These are phyloP conservation scores for Candida tunisiensis DNA, from an alignment of 1,139 yeast genomes.

Conservation along the genomic window DNA sequence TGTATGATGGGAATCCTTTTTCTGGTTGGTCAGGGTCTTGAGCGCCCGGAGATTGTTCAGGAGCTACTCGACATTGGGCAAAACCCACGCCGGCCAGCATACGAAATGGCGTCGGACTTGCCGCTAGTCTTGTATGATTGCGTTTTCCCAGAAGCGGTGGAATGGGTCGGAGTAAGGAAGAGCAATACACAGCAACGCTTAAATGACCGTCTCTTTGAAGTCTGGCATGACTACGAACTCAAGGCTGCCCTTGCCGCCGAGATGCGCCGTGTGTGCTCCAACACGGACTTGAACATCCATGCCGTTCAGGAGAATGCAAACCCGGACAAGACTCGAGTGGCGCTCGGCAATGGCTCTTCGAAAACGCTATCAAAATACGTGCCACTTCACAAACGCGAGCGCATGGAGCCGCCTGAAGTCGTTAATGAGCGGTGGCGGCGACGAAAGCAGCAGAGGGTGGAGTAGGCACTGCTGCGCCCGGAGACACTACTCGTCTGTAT, in stretches of 20 bases:
- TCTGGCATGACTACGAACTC: constrained; percentile 19
- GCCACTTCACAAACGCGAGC: constrained; percentile 39
- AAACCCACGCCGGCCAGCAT: constrained; percentile 58
- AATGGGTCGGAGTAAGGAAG: constrained; percentile 44
- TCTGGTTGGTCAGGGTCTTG: constrained; percentile 64
- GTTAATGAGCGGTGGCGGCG: constrained; percentile 48
- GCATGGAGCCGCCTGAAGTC: constrained; percentile 43
- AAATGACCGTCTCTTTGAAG: constrained; percentile 10
- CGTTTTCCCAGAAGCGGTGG: constrained; percentile 39
- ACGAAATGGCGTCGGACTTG: constrained; percentile 84
- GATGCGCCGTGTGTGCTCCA: neutral
- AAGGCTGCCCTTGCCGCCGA: no score
- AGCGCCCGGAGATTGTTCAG: constrained; percentile 37
- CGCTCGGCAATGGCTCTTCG: constrained; percentile 62
- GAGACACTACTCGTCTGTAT: no score
- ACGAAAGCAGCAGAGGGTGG: constrained; percentile 19
- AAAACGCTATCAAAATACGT: constrained; percentile 37
- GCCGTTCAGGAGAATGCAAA: no score
- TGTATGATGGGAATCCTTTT: constrained; percentile 83
- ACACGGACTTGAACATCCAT: neutral
- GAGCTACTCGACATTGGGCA: constrained; percentile 41
- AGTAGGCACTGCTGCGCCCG: no score
- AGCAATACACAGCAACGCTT: no score
- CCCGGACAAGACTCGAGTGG: no score
- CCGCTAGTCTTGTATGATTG: constrained; percentile 85